These are phyloP conservation scores for Trichoderma endophyticum DNA, from an alignment of 2,329 filamentous ascomycete species.

Conservation along the genomic window DNA sequence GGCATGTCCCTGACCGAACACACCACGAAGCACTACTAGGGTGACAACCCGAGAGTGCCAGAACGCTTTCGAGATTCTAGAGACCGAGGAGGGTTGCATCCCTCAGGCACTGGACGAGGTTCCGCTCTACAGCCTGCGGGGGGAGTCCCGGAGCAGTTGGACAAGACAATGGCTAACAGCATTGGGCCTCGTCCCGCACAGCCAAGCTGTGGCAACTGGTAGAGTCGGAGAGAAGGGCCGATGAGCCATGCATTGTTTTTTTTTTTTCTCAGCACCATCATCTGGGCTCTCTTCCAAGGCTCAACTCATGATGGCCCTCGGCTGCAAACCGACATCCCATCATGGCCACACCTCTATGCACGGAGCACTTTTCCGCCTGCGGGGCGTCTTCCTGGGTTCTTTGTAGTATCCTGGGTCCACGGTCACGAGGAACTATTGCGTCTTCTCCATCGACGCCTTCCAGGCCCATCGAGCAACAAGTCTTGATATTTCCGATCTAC, in stretches of 20 bases:
- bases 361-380: neutral
- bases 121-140: neutral
- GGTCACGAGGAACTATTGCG: constrained; percentile 11
- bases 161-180: neutral
- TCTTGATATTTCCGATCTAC: constrained; percentile 16
- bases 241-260: constrained; percentile 9
- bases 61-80: neutral
- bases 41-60: constrained; percentile 1
- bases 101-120: constrained; percentile 7
- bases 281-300: neutral
- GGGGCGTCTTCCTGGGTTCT: neutral
- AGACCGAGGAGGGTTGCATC: constrained; percentile 9
- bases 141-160: neutral
- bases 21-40: neutral
- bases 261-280: neutral
- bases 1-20: neutral
- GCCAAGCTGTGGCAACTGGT: constrained; percentile 2
- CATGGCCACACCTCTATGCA: neutral
- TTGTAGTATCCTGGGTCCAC: neutral
- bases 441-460: constrained; percentile 10
- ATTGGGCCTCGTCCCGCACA: neutral
- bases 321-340: neutral
- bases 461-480: neutral
- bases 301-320: neutral
- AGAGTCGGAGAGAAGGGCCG: constrained; percentile 16